Evolutionary conservation across 257 asterid species (phyloP), one percentile per base, ranked within the genome.

Genomic region (Lycium ferocissimum): DNA sequence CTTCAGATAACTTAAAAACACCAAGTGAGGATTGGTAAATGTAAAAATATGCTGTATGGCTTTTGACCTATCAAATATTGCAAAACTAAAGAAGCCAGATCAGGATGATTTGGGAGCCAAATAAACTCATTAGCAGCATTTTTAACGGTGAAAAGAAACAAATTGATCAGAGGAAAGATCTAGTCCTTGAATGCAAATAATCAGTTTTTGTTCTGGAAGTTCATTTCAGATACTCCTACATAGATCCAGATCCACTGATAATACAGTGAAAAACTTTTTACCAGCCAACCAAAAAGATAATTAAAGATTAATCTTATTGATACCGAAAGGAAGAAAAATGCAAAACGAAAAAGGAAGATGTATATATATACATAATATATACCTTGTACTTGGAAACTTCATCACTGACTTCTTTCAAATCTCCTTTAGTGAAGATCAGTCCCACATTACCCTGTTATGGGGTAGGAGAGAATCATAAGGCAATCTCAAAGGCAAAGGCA

Each of bases 341-440:
- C 9, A 9, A 18, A 7, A 58, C 26, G 20, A 58, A 51, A 26
- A 75, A 47, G 61, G 26, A 75, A 49, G 59, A 26, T 8, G 18
- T 78, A 22, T 6, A n/a, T 61, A 7, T 61, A 12, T 81, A 79
- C 54, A 70, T 18, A n/a, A 62, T 1, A 62, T 62, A 49, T 88
- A 88, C 90, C 90, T 88, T 86, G 63, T 86, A 86, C 51, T 84
- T 85, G 13, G 86, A 86, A 38, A 86, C 89, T 65, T 89, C 91
- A 79, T 89, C 89, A 57, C 88, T 89, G 15, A 88, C 91, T 86
- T 88, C 91, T 80, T 88, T 88, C 83, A 88, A 72, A 59, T 86
- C 89, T 84, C 90, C 90, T 71, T 82, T 86, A 26, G 91, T 86
- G 80, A 89, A 89, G 65, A 89, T 85, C 81, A 89, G 66, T 14